A percentile compares a stretch with the other conserved stretches of the same genome.
phyloP scores from a whole-genome alignment of 2,329 filamentous ascomycete genomes.

The Fusarium torulosum region DNA sequence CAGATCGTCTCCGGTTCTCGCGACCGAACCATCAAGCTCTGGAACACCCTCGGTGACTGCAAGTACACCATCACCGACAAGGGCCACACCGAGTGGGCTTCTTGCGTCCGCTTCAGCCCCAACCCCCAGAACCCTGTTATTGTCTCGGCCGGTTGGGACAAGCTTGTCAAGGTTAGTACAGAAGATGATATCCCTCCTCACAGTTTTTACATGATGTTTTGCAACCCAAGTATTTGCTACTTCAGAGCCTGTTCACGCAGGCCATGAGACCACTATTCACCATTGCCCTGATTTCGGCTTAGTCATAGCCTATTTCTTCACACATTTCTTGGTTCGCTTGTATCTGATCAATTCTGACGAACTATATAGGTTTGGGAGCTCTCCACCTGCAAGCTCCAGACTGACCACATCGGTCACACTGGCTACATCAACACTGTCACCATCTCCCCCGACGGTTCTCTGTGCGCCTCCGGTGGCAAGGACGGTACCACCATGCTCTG shows the following conservation, averaged over 20 bases:
- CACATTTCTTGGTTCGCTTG: conserved; percentile 1
- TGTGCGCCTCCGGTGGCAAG: conserved; percentile 99
- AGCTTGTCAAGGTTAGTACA: conserved; percentile 96
- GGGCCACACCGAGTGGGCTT: conserved; percentile 99
- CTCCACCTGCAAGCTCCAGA: conserved; percentile 99
- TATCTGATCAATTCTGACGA: conserved; percentile 29
- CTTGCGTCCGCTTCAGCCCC: conserved; percentile 98
- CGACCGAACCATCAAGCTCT: conserved; percentile 99
- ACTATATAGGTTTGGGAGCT: conserved; percentile 92
- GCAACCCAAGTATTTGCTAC: conserved; percentile 99
- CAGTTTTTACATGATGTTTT: conserved; percentile 83
- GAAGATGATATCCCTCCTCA: background rate
- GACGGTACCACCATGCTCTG: conserved; percentile 99
- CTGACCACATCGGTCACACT: conserved; percentile 99
- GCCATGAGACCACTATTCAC: conserved; percentile 98
- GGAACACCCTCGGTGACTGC: conserved; percentile 99
- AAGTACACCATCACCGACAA: conserved; percentile 99
- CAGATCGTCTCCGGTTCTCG: conserved; percentile 99
- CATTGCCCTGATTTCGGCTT: conserved; percentile 79
- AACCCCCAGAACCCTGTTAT: conserved; percentile 99
- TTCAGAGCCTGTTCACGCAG: conserved; percentile 88
- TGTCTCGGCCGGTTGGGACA: conserved; percentile 98
- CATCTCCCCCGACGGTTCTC: conserved; percentile 98
- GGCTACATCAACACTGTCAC: conserved; percentile 99
- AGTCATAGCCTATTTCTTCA: conserved; percentile 6